Evolutionary conservation across 179 eudicot genomes (phyloP).

Genomic region (Drosera spatulata): DNA sequence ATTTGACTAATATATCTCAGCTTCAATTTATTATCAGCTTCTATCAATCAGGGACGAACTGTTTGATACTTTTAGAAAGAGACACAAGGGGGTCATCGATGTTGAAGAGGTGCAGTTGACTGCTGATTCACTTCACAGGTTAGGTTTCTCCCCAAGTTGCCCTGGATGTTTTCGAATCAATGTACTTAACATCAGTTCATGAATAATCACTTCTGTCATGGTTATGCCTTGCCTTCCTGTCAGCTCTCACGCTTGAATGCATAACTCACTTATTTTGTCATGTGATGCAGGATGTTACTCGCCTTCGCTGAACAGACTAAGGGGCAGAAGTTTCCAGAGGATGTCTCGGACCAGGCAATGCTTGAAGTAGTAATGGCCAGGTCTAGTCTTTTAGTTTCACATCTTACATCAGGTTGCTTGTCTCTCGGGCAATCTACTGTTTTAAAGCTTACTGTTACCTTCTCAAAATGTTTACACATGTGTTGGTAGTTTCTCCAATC

Average conservation of each 20-base stretch:
- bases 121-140: conserved; percentile 86
- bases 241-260: too few species aligned
- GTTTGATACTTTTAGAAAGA: conserved; percentile 89
- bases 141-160: conserved; percentile 1
- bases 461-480: too few species aligned
- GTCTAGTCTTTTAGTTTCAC: conserved; percentile 21
- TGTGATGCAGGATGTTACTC: conserved; percentile 65
- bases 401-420: too few species aligned
- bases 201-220: neutral
- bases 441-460: too few species aligned
- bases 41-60: conserved; percentile 85
- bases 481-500: too few species aligned
- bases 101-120: conserved; percentile 93
- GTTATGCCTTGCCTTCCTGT: neutral
- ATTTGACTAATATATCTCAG: neutral
- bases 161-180: neutral
- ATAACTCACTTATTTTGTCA: conserved; percentile 9
- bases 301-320: conserved; percentile 84
- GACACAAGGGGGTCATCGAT: conserved; percentile 94
- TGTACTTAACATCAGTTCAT: neutral
- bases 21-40: conserved; percentile 32
- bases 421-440: too few species aligned
- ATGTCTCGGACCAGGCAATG: conserved; percentile 84
- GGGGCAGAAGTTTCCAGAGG: conserved; percentile 49
- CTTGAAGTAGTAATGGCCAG: conserved; percentile 89